Evolutionary conservation across 352 stramenopile species (phyloP).

Genomic region (Blastocystis hominis): DNA sequence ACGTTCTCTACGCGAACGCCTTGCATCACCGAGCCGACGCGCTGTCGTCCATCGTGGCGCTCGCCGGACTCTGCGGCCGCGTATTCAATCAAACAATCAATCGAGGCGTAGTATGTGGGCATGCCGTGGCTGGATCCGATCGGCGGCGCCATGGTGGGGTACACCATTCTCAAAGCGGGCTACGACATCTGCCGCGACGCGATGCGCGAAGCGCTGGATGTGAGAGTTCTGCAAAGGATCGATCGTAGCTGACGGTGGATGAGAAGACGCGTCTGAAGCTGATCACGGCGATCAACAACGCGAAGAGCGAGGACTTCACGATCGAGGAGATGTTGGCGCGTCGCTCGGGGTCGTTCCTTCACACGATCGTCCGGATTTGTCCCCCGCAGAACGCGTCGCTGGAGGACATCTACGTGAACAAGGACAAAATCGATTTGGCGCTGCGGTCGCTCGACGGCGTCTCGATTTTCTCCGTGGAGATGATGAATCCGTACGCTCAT

Average conservation of each 20-base stretch:
- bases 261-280: constrained; percentile 45
- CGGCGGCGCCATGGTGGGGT: constrained; percentile 32
- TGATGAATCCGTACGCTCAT: constrained; percentile 30
- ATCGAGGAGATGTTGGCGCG: constrained; percentile 23
- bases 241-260: constrained; percentile 8
- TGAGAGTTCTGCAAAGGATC: not conserved
- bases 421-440: constrained; percentile 33
- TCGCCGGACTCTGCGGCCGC: constrained; percentile 10
- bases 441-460: constrained; percentile 17
- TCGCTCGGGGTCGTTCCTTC: constrained; percentile 17
- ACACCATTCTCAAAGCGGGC: constrained; percentile 37
- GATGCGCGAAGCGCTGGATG: not conserved
- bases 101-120: constrained; percentile 14
- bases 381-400: constrained; percentile 24
- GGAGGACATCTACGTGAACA: constrained; percentile 25
- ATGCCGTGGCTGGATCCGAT: constrained; percentile 18
- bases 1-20: constrained; percentile 45
- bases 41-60: constrained; percentile 29
- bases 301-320: constrained; percentile 24
- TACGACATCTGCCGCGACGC: constrained; percentile 29
- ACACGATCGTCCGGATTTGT: constrained; percentile 27
- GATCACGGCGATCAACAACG: constrained; percentile 35
- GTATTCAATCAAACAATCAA: not conserved
- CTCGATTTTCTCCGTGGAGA: constrained; percentile 38
- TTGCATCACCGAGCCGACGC: constrained; percentile 38